Evolutionary conservation across 495 filamentous ascomycete genomes (phyloP).

Genomic region (Barbatosphaeria neglecta): DNA sequence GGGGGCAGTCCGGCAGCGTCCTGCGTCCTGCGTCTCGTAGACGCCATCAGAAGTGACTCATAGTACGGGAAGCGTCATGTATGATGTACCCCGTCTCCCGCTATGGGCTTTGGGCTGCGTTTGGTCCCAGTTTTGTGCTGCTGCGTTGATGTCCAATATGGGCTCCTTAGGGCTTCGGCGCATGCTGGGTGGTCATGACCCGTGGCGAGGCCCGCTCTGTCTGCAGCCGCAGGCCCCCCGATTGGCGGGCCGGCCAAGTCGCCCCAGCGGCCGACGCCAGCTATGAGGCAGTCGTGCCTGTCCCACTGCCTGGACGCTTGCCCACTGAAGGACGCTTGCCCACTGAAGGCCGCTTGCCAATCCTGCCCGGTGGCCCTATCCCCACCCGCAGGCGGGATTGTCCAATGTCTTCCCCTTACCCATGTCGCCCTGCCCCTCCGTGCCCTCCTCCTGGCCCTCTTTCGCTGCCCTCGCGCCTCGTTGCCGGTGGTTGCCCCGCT

Average conservation of each 20-base stretch:
- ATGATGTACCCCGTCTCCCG: slow-evolving; percentile 24
- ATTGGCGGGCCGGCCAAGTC: slow-evolving; percentile 8
- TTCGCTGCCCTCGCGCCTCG: too few relatives aligned
- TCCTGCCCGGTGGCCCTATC: background rate
- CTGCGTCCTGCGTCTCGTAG: slow-evolving; percentile 7
- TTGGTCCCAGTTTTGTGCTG: slow-evolving; percentile 9
- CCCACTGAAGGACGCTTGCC: background rate
- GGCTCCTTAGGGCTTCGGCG: slow-evolving; percentile 19
- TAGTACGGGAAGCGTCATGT: slow-evolving; percentile 17
- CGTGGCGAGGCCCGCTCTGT: slow-evolving; percentile 14
- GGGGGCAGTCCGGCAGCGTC: background rate
- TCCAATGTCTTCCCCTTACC: background rate
- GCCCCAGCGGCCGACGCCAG: background rate
- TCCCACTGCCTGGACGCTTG: too few relatives aligned
- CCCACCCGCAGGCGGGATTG: background rate
- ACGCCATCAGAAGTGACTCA: slow-evolving; percentile 19
- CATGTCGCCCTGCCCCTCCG: too few relatives aligned
- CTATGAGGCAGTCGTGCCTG: background rate
- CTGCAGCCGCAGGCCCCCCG: slow-evolving; percentile 24
- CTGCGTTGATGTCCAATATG: slow-evolving; percentile 39
- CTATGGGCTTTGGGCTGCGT: slow-evolving; percentile 13
- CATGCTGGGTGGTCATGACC: slow-evolving; percentile 24
- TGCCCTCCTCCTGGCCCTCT: too few relatives aligned
- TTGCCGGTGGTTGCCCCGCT: too few relatives aligned
- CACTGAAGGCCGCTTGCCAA: background rate